Base-by-base conservation (phyloP, 2,329 filamentous ascomycete species). In the Fusarium algeriense region DNA sequence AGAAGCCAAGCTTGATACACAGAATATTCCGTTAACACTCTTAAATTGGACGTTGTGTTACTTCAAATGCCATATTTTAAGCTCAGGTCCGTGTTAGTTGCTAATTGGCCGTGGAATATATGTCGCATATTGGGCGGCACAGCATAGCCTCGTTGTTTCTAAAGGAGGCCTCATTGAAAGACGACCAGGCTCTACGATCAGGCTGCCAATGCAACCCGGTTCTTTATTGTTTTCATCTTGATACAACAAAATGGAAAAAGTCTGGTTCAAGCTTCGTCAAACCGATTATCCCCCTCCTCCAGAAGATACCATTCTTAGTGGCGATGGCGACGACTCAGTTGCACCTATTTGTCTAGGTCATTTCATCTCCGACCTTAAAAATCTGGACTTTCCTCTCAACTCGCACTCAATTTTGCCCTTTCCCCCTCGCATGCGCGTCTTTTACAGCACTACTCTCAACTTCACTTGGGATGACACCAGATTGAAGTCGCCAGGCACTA, bases 241-340 rank as follows among this genome's bases (percentile, higher is more conserved):
- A 30, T 30, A 30, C 30, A 11, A 3, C 30, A 30, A 30, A 8
- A 30, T 30, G 30, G 56, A 59, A 26, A 59, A 59, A 43, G 56
- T 55, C 10, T 59, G 56, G 56, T 59, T 59, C 35, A 59, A 59
- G 28, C 56, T 59, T 2, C 56, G 56, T 1, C 56, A 59, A 28
- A 20, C 35, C 0, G 56, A 59, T 14, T 54, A 59, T 19, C 11
- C 13, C 1, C 56, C 56, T 1, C 0, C 46, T 2, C 3, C 11
- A 9, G 56, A 59, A n/a, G 46, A 55, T 2, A 0, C 8, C 0
- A 34, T 59, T 12, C 56, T 59, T 23, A 3, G 5, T 3, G 56
- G 56, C 1, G 56, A 54, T 1, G 20, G 48, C 2, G 57, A 60
- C 10, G 49, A 60, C 35, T 56, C 57, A 0, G 10, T 4, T 15